phyloP scores from a whole-genome alignment of 345 rosid species.

The Lepidium aucheri region DNA sequence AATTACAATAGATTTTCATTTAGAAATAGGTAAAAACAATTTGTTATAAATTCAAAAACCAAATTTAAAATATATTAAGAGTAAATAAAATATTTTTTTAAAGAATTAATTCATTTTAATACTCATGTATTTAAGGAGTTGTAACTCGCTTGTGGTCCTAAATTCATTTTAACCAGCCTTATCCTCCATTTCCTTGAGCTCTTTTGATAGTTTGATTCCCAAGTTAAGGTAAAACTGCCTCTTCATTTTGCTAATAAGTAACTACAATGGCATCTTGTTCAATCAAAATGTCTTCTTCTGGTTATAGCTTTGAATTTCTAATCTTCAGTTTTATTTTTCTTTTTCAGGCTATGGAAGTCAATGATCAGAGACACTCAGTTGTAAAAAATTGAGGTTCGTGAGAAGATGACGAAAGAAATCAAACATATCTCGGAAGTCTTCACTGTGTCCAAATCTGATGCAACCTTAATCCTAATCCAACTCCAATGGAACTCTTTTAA shows the following conservation, averaged over 20 bases:
- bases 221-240: not conserved
- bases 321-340: not conserved
- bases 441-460: not conserved
- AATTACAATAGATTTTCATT: no score
- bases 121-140: no score
- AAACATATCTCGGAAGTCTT: not conserved
- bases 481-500: conserved; percentile 8
- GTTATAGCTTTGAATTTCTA: not conserved
- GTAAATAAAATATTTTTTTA: no score
- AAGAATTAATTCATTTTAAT: no score
- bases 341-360: conserved; percentile 4
- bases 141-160: no score
- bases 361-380: not conserved
- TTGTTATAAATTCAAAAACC: no score
- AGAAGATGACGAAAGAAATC: not conserved
- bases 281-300: not conserved
- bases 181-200: not conserved
- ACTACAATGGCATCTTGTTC: not conserved
- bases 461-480: not conserved
- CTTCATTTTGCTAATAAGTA: not conserved
- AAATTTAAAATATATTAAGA: no score
- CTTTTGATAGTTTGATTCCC: not conserved
- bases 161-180: not conserved
- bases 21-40: no score
- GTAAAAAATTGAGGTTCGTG: not conserved